These are phyloP conservation scores for Pythium dissotocum DNA, from an alignment of 352 stramenopile species.

Conservation along the genomic window DNA sequence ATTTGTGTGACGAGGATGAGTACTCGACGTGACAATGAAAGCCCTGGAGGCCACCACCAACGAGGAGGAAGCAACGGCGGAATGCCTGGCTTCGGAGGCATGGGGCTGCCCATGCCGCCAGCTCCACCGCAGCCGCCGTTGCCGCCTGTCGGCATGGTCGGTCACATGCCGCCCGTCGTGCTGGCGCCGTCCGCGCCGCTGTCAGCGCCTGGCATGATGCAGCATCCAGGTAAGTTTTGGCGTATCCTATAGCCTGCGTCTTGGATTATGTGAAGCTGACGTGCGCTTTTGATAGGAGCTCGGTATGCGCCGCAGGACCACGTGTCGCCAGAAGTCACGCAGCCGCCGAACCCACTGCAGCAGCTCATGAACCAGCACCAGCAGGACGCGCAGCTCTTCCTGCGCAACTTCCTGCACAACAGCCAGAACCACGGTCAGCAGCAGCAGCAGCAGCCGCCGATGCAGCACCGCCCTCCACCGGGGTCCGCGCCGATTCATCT, in stretches of 20 bases:
- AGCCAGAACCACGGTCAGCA: constrained; percentile 16
- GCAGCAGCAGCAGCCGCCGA: constrained; percentile 10
- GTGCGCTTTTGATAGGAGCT: constrained; percentile 19
- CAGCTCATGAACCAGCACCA: constrained; percentile 63
- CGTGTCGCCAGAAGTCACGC: constrained; percentile 64
- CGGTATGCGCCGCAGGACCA: constrained; percentile 59
- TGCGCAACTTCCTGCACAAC: constrained; percentile 30
- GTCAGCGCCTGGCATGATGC: constrained; percentile 16
- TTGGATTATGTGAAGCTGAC: background rate
- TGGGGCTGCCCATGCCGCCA: constrained; percentile 20
- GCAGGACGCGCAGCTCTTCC: constrained; percentile 29
- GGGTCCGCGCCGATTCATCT: constrained; percentile 29
- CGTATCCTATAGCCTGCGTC: background rate
- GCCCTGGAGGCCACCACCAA: constrained; percentile 20
- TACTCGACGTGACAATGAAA: constrained; percentile 28
- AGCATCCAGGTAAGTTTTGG: constrained; percentile 19
- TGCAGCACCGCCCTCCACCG: constrained; percentile 25
- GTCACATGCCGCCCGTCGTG: constrained; percentile 30
- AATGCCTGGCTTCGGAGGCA: background rate
- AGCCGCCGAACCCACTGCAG: constrained; percentile 64
- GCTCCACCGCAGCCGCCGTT: constrained; percentile 17
- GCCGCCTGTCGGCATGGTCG: constrained; percentile 23
- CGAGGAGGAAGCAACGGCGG: constrained; percentile 15
- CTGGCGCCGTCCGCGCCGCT: constrained; percentile 17
- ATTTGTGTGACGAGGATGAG: constrained; percentile 17